These are phyloP conservation scores for Tricholoma sp. DNA, from an alignment of 768 basidiomycete species.

Conservation along the genomic window DNA sequence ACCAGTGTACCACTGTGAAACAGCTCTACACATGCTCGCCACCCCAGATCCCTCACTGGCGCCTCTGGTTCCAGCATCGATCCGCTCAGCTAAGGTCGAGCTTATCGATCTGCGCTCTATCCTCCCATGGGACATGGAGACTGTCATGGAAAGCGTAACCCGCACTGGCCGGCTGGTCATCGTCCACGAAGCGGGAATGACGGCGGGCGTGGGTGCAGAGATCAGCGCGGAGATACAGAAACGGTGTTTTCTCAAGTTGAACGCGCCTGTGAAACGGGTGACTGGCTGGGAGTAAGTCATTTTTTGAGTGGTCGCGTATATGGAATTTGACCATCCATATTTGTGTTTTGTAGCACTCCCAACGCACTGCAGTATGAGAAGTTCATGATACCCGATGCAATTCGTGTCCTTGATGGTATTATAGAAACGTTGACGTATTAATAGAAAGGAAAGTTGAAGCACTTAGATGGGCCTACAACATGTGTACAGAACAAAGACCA, in stretches of 20 bases:
- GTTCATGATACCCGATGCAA: constrained; percentile 84
- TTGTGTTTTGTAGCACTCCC: constrained; percentile 54
- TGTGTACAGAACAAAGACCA: background rate
- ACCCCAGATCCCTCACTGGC: constrained; percentile 63
- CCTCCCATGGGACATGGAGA: constrained; percentile 83
- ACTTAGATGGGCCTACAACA: background rate
- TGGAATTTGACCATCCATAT: background rate
- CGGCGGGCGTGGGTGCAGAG: constrained; percentile 85
- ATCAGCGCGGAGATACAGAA: constrained; percentile 90
- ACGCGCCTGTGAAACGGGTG: constrained; percentile 83
- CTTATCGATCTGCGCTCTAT: constrained; percentile 89
- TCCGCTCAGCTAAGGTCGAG: constrained; percentile 73
- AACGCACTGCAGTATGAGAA: constrained; percentile 84
- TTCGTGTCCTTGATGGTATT: constrained; percentile 78
- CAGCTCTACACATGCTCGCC: constrained; percentile 68
- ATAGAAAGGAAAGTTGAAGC: background rate
- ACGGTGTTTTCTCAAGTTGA: constrained; percentile 80
- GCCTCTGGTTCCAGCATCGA: constrained; percentile 54
- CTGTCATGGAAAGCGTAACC: constrained; percentile 75
- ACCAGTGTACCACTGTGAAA: constrained; percentile 85
- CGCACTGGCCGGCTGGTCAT: constrained; percentile 82
- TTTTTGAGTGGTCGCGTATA: background rate
- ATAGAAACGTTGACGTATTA: constrained; percentile 78
- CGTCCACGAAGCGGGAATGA: constrained; percentile 88
- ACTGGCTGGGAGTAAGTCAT: constrained; percentile 90